phyloP scores from a whole-genome alignment of 169 alveolate genomes.

The Babesia ovata region DNA sequence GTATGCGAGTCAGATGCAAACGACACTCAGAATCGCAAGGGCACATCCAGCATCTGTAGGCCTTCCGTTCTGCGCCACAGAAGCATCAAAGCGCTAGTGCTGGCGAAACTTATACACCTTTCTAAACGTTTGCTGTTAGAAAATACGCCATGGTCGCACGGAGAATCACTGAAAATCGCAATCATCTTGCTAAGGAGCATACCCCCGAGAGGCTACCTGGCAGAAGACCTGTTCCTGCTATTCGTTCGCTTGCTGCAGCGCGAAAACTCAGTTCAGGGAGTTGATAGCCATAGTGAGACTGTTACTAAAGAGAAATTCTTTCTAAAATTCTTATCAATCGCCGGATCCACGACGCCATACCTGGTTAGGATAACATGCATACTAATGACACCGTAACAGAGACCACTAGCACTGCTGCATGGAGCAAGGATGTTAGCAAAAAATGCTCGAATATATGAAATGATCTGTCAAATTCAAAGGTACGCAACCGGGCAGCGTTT shows the following conservation, averaged over 20 bases:
- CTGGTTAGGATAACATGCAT: slow-evolving; percentile 25
- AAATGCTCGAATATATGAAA: slow-evolving; percentile 12
- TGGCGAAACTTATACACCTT: slow-evolving; percentile 53
- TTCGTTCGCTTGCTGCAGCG: slow-evolving; percentile 47
- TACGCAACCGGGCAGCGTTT: not conserved
- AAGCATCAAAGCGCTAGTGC: slow-evolving; percentile 15
- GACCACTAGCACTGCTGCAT: slow-evolving; percentile 52
- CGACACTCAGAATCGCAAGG: not conserved
- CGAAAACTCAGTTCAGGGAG: not conserved
- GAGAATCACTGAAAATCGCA: slow-evolving; percentile 56
- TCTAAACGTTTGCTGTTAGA: slow-evolving; percentile 45
- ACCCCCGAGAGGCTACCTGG: slow-evolving; percentile 55
- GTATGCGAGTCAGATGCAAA: not conserved
- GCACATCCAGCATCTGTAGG: not conserved
- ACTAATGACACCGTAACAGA: slow-evolving; percentile 5
- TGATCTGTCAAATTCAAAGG: slow-evolving; percentile 46
- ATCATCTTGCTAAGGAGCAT: slow-evolving; percentile 37
- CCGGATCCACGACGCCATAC: slow-evolving; percentile 57
- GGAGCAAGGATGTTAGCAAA: slow-evolving; percentile 39
- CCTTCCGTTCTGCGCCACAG: slow-evolving; percentile 35
- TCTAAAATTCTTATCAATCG: slow-evolving; percentile 44
- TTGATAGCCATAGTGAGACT: not conserved
- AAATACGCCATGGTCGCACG: slow-evolving; percentile 45
- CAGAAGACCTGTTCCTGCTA: slow-evolving; percentile 54
- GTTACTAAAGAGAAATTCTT: slow-evolving; percentile 13